These are phyloP conservation scores for Aspergillus carbonarius DNA, from an alignment of 2,329 filamentous ascomycete species.

Conservation along the genomic window DNA sequence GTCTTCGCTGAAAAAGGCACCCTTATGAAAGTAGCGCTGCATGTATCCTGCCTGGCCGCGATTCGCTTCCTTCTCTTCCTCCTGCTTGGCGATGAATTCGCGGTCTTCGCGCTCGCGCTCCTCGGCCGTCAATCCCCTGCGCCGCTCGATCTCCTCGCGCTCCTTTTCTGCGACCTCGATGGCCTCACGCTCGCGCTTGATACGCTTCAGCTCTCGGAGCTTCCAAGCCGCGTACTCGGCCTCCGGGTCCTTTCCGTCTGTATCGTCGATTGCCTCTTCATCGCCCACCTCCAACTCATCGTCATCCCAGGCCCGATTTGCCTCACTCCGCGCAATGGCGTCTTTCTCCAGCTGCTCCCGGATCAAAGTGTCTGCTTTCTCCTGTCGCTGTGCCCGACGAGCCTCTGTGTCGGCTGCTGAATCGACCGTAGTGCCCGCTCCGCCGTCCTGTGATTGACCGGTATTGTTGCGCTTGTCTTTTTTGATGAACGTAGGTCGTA, in stretches of 20 bases:
- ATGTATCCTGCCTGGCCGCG: slow-evolving; percentile 84
- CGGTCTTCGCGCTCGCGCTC: slow-evolving; percentile 85
- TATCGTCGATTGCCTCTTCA: slow-evolving; percentile 79
- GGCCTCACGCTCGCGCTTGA: slow-evolving; percentile 80
- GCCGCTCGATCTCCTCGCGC: slow-evolving; percentile 82
- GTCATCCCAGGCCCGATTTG: slow-evolving; percentile 83
- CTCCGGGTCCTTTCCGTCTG: slow-evolving; percentile 80
- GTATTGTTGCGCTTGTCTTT: slow-evolving; percentile 58
- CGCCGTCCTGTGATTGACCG: slow-evolving; percentile 22
- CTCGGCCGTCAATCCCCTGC: slow-evolving; percentile 80
- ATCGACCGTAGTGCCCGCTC: slow-evolving; percentile 25
- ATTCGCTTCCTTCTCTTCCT: slow-evolving; percentile 70
- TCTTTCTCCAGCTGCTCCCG: slow-evolving; percentile 87
- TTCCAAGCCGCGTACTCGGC: slow-evolving; percentile 93
- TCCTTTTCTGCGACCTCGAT: slow-evolving; percentile 84
- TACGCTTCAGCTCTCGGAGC: slow-evolving; percentile 81
- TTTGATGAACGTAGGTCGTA: slow-evolving; percentile 67
- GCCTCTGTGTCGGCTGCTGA: slow-evolving; percentile 44
- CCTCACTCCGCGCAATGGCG: slow-evolving; percentile 69
- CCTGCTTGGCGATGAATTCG: slow-evolving; percentile 72
- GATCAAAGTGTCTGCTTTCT: slow-evolving; percentile 73
- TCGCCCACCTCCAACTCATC: slow-evolving; percentile 64
- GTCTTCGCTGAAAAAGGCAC: slow-evolving; percentile 90
- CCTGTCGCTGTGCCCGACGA: slow-evolving; percentile 57
- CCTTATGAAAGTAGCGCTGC: slow-evolving; percentile 96